Evolutionary conservation across 2,329 filamentous ascomycete genomes (phyloP), one percentile per base, ranked within the genome.

Genomic region (Blumeria hordei): DNA sequence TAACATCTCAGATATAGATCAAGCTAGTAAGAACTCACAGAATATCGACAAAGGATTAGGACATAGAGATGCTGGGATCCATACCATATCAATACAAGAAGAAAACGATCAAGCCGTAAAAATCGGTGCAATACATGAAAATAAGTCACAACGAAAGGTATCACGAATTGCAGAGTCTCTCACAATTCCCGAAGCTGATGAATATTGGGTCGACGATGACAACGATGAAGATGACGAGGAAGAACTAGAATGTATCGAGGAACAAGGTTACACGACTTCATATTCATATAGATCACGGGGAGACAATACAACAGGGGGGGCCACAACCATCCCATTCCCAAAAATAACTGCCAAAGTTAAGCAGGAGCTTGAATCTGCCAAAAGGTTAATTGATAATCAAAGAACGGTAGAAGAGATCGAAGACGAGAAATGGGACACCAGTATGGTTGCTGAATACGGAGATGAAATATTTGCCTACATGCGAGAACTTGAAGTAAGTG

Each of bases 401-500:
- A 58, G 64, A 34, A 80, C 78, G 0, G 67, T 71, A 4, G 85
- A 92, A 56, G 88, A 94, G 56, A 72, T 88, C 47, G 85, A 94
- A 58, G 90, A 95, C 60, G 90, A 96, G 65, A 73, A 76, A 54
- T 94, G 84, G 80, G 92, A 96, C 65, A 87, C 90, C 36, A 94
- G 85, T 66, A 96, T 98, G 92, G 92, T 96, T 53, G 85, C 88
- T 10, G 90, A 96, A 66, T 98, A 98, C 64, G 83, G 84, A 51
- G 87, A 94, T 14, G 92, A 98, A 63, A 96, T 98, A 62, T 95
- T 96, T 63, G 74, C 78, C 32, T 94, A 96, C 70, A 87, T 96
- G 85, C 79, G 78, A 54, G 75, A 85, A 56, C 80, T 94, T 54
- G 92, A 98, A 81, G 85, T 88, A 70, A 54, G 57, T 59, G 49